phyloP scores from a whole-genome alignment of 1,284 basidiomycete species.

The Retiboletus flavoniger region DNA sequence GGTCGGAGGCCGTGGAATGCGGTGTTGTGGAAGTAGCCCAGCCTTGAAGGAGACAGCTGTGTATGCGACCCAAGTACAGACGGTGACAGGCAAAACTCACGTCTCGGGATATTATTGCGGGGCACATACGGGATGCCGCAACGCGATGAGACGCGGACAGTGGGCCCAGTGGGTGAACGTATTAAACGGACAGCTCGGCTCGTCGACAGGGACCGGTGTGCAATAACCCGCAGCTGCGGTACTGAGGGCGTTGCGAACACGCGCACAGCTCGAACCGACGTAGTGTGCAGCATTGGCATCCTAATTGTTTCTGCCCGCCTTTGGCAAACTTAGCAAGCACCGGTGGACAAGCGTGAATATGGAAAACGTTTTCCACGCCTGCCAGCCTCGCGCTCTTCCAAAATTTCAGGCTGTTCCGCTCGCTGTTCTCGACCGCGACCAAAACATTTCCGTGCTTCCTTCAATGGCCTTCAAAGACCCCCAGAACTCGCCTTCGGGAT shows the following conservation, averaged over 20 bases:
- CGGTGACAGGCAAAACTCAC: constrained; percentile 26
- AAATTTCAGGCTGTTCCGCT: constrained; percentile 29
- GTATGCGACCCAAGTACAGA: constrained; percentile 6
- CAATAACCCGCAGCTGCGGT: constrained; percentile 26
- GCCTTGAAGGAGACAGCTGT: constrained; percentile 43
- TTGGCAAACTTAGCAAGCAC: constrained; percentile 13
- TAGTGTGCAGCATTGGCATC: constrained; percentile 18
- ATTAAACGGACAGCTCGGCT: constrained; percentile 22
- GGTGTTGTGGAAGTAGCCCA: constrained; percentile 83
- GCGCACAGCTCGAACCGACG: constrained; percentile 24
- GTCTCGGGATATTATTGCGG: constrained; percentile 19
- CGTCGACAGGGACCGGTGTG: constrained; percentile 21
- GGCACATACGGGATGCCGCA: constrained; percentile 11
- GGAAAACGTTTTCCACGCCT: constrained; percentile 24
- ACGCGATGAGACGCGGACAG: constrained; percentile 11
- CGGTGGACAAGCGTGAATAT: not conserved
- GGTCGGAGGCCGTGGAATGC: constrained; percentile 79
- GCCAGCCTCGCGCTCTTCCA: constrained; percentile 29
- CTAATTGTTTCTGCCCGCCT: constrained; percentile 32
- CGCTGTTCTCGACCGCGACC: constrained; percentile 20
- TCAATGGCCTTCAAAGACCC: constrained; percentile 32
- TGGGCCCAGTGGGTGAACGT: constrained; percentile 21
- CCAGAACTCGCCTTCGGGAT: constrained; percentile 24
- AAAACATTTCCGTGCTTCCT: constrained; percentile 5
- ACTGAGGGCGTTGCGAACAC: constrained; percentile 25